phyloP scores from a whole-genome alignment of 352 stramenopile species.

The Globisporangium okanoganense region DNA sequence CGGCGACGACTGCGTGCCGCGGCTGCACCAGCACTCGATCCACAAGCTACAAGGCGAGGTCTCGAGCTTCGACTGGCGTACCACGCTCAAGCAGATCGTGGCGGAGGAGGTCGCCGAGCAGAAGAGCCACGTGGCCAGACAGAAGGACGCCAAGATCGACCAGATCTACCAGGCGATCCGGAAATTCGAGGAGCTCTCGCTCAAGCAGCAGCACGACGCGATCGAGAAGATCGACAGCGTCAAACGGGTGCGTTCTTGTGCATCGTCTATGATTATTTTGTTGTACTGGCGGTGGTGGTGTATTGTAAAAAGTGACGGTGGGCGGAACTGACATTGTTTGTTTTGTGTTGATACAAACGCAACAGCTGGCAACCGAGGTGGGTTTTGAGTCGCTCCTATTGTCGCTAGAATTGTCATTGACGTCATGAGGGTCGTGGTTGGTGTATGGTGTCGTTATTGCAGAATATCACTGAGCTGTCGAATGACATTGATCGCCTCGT shows the following conservation, averaged over 20 bases:
- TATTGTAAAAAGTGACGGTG: too few species aligned
- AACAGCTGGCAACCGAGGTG: constrained; percentile 33
- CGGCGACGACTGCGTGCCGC: constrained; percentile 79
- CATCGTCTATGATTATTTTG: neutral
- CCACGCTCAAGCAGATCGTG: constrained; percentile 48
- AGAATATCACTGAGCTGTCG: constrained; percentile 50
- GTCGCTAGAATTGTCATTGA: neutral
- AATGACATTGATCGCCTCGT: constrained; percentile 46
- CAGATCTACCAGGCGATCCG: constrained; percentile 39
- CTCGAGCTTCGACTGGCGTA: constrained; percentile 60
- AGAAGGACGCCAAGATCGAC: constrained; percentile 47
- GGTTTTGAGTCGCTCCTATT: neutral
- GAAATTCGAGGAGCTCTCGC: constrained; percentile 38
- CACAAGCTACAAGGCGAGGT: constrained; percentile 63
- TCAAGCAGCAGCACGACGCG: constrained; percentile 41
- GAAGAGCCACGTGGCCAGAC: constrained; percentile 34
- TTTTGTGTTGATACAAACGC: neutral
- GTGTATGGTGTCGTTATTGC: neutral
- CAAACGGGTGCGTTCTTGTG: constrained; percentile 31
- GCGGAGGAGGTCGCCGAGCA: constrained; percentile 58
- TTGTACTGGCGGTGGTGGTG: too few species aligned
- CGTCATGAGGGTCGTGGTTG: neutral
- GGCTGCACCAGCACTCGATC: constrained; percentile 74
- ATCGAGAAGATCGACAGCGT: constrained; percentile 46
- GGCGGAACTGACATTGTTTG: too few species aligned